Conservation (phyloP, 1,139 yeast species). For the Fermentozyma sake region DNA sequence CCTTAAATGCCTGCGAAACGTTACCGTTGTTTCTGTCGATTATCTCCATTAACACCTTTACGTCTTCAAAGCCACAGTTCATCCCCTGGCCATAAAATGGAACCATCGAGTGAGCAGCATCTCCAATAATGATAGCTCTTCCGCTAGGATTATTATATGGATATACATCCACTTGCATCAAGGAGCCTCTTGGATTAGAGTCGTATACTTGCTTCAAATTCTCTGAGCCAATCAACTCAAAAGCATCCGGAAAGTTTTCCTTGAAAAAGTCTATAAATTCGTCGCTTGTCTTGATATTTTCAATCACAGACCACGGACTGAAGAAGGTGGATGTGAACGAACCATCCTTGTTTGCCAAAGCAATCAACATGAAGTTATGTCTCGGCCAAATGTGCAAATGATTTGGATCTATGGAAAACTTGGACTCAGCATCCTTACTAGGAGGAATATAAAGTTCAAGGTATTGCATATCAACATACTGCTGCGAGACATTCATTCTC, state of each 20-base stretch:
- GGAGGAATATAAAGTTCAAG: slow-evolving; percentile 76
- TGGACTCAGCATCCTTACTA: slow-evolving; percentile 10
- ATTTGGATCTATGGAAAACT: slow-evolving; percentile 60
- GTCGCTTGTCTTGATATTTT: slow-evolving; percentile 40
- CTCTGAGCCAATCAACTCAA: slow-evolving; percentile 58
- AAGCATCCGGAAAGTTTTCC: slow-evolving; percentile 70
- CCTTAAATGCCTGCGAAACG: slow-evolving; percentile 48
- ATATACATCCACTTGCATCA: slow-evolving; percentile 61
- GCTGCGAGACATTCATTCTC: slow-evolving; percentile 70
- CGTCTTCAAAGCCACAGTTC: slow-evolving; percentile 96
- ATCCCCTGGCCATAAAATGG: slow-evolving; percentile 97
- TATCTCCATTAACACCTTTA: slow-evolving; percentile 57
- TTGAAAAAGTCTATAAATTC: slow-evolving; percentile 53
- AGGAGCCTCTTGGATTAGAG: slow-evolving; percentile 68
- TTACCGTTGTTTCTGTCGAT: slow-evolving; percentile 43
- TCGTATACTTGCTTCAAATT: slow-evolving; percentile 49
- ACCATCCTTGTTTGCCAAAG: slow-evolving; percentile 79
- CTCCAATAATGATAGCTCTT: slow-evolving; percentile 72
- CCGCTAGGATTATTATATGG: slow-evolving; percentile 68
- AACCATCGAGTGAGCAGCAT: slow-evolving; percentile 96
- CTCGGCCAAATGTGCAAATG: slow-evolving; percentile 95
- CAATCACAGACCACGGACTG: slow-evolving; percentile 71
- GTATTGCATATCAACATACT: slow-evolving; percentile 81
- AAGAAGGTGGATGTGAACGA: slow-evolving; percentile 88
- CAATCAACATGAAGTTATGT: slow-evolving; percentile 80